Conservation (phyloP, 2,329 filamentous ascomycete genomes). For the Calonectria pteridis region DNA sequence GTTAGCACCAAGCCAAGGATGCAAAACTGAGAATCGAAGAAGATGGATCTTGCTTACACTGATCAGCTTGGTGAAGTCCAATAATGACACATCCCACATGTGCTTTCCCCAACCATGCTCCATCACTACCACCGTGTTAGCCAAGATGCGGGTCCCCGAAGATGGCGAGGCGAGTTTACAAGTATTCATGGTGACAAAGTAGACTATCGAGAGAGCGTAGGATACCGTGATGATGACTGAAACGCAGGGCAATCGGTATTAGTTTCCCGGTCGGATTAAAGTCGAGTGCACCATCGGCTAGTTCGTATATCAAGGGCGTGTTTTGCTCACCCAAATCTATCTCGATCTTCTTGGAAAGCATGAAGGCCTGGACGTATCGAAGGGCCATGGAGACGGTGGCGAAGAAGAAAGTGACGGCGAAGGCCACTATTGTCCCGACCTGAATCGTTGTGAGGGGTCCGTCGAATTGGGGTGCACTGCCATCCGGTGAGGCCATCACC, state of each 20-base stretch:
- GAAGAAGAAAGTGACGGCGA: background rate
- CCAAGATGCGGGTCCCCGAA: background rate
- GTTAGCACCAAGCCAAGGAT: background rate
- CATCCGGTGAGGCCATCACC: background rate
- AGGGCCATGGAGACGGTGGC: background rate
- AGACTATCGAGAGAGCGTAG: background rate
- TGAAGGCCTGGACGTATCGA: background rate
- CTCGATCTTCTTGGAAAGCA: background rate
- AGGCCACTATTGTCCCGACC: background rate
- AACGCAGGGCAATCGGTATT: background rate
- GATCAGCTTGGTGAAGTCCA: background rate
- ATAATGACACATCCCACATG: background rate
- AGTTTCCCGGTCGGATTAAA: background rate
- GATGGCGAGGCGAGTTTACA: background rate
- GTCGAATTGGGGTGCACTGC: background rate
- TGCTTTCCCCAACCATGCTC: background rate
- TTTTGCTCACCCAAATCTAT: background rate
- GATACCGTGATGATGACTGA: background rate
- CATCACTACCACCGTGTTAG: background rate
- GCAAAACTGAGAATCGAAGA: too few relatives aligned
- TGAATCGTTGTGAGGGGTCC: background rate
- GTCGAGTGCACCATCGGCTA: background rate
- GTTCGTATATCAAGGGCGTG: background rate
- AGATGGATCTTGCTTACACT: background rate
- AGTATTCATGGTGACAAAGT: background rate